Evolutionary conservation across 768 basidiomycete species (phyloP), one percentile per base, ranked within the genome.

Genomic region (Kondoa subrosea): DNA sequence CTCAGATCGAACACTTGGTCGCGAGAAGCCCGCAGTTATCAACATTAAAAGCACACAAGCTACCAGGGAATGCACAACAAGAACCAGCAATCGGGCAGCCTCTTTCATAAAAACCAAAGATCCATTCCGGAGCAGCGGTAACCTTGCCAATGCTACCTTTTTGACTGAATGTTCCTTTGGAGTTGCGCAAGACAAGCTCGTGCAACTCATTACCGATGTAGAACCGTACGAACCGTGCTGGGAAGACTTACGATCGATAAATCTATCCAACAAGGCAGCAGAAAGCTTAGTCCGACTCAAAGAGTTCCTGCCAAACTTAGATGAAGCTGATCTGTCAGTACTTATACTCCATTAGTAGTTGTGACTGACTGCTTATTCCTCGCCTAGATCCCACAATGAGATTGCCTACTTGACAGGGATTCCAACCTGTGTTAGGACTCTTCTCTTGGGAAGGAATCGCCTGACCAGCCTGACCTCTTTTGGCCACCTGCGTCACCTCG

Each of bases 91-190:
- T n/a, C n/a, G n/a, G n/a, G 21, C 40, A 50, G 40, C 40, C 8
- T 50, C 40, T 50, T 50, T 50, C 40, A 50, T 50, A 8, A 50
- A 50, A 50, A 50, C 40, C 8, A 50, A 21, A 50, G 40, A 50
- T 50, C 40, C 40, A 8, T 50, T 50, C 40, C 8, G 40, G 21
- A 50, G 40, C 40, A 50, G 40, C 21, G 40, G 40, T 50, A 50
- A 21, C 40, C 33, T 65, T 14, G 74, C 72, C 56, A 76, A 86
- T 71, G 82, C 80, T 8, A 87, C 86, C 0, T 93, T 87, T 79
- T 80, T 97, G 71, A 97, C 93, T 14, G 92, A 97, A 75, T 96
- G 92, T 75, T 96, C 92, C 56, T 99, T 99, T 75, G 90, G 84
- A 17, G 85, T 96, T 57, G 83, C 91, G n/a, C 89, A 89, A 73